These are phyloP conservation scores for Oropetium thomaeum DNA, from an alignment of 176 grass and related monocot species.

Conservation along the genomic window DNA sequence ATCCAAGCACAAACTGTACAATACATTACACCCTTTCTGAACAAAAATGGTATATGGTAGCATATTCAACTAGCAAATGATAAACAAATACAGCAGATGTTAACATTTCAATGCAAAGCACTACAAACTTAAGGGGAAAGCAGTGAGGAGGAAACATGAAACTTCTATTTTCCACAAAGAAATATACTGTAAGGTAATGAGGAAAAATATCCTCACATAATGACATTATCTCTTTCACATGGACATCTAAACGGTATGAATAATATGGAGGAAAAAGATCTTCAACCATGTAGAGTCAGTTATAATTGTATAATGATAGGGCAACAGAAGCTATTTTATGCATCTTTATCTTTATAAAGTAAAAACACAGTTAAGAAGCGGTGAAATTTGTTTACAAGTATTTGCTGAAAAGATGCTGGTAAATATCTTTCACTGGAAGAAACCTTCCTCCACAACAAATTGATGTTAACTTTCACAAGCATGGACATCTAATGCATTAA, in stretches of 20 bases:
- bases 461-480: not conserved
- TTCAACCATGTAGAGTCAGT: not conserved
- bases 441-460: constrained; percentile 18
- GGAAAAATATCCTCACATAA: no score
- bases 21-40: not conserved
- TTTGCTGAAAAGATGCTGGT: not conserved
- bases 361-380: not conserved
- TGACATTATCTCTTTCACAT: not conserved
- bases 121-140: no score
- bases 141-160: no score
- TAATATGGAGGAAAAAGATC: no score
- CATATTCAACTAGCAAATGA: not conserved
- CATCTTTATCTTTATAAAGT: not conserved
- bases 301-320: not conserved
- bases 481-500: constrained; percentile 24
- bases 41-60: not conserved
- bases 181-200: no score
- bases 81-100: no score
- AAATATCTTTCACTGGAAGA: constrained; percentile 2
- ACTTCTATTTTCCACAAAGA: no score
- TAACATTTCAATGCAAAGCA: no score
- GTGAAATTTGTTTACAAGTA: not conserved
- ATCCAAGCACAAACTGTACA: no score
- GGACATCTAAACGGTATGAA: no score
- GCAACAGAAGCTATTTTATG: not conserved